A percentile compares a stretch with the other conserved stretches of the same genome.
Conservation (phyloP, 176 grass and related monocot species). For the Juncus inflexus region DNA sequence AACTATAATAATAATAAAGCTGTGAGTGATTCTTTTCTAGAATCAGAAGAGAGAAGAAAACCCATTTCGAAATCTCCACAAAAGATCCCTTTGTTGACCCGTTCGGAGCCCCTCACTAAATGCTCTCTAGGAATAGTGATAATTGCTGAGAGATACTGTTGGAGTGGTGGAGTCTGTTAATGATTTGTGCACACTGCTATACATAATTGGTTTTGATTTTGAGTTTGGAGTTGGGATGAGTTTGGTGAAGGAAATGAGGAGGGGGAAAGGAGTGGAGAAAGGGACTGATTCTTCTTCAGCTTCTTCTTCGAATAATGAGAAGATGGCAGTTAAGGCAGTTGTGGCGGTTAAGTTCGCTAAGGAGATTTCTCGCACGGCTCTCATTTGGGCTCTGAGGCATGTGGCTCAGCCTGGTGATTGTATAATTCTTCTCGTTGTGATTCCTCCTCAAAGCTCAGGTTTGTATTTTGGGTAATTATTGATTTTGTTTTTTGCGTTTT, state of each 20-base stretch:
- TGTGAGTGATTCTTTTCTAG: neutral
- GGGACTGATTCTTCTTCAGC: constrained; percentile 19
- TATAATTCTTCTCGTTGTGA: constrained; percentile 73
- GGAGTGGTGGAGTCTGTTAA: neutral
- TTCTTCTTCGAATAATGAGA: constrained; percentile 6
- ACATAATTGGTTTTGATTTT: constrained; percentile 4
- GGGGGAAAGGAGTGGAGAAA: constrained; percentile 63
- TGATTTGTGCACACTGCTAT: constrained; percentile 17
- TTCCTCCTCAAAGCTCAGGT: constrained; percentile 82
- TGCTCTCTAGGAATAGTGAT: constrained; percentile 22
- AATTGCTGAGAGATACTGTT: constrained; percentile 21
- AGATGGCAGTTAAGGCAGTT: constrained; percentile 62
- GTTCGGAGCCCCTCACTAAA: constrained; percentile 9
- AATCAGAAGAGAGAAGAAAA: constrained; percentile 9
- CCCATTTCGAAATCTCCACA: constrained; percentile 9
- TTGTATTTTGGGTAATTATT: constrained; percentile 25
- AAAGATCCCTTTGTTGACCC: constrained; percentile 11
- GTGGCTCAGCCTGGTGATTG: constrained; percentile 85
- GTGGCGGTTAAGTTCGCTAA: constrained; percentile 74
- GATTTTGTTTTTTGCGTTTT: constrained; percentile 15
- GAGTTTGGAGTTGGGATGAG: constrained; percentile 19
- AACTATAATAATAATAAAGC: constrained; percentile 12
- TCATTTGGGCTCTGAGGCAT: constrained; percentile 87
- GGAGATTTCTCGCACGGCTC: constrained; percentile 88
- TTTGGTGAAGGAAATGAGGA: constrained; percentile 51